Evolutionary conservation across 2,329 filamentous ascomycete genomes (phyloP), one percentile per base, ranked within the genome.

Genomic region (Penicillium crustosum): DNA sequence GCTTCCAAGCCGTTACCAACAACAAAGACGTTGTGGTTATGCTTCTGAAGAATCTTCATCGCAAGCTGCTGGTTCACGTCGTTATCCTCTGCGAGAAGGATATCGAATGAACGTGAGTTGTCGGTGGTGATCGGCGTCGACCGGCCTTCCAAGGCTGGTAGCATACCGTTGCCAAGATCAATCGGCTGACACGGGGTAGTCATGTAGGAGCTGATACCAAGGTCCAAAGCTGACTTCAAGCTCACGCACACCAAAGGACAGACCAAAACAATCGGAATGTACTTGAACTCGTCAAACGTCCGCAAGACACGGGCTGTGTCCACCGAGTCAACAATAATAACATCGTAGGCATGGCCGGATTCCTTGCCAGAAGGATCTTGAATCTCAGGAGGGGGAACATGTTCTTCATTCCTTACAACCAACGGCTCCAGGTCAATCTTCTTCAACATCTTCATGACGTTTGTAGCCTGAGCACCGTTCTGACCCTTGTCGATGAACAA

Each of bases 201-300:
- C 92, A 97, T 97, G 76, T 97, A 97, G 50, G 93, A 97, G n/a
- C 93, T 95, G 66, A 99, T 96, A 62, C 94, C 93, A 63, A 97
- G 83, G 73, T 97, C 94, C 59, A 97, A 80, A 58, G 93, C 94
- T 3, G 91, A 94, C 79, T 96, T 96, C 67, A 99, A 82, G 74
- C 88, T 95, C 65, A 97, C 91, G 60, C 93, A 90, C 13, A 97
- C 92, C 36, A 91, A 82, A 0, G 93, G 92, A 44, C 92, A 94
- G 45, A 97, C 79, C 60, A 97, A 85, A 43, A 99, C 93, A 64
- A 99, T 93, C 2, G 94, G 94, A 45, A 97, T 91, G 72, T 97
- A 97, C 79, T 97, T 97, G 83, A 97, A 96, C 73, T 95, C 91
- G 70, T 97, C 93, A 51, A 94, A 89, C 12, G 90, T 88, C 63